Evolutionary conservation across 2,329 filamentous ascomycete genomes (phyloP).

Genomic region (Phyllosticta citribraziliensis): DNA sequence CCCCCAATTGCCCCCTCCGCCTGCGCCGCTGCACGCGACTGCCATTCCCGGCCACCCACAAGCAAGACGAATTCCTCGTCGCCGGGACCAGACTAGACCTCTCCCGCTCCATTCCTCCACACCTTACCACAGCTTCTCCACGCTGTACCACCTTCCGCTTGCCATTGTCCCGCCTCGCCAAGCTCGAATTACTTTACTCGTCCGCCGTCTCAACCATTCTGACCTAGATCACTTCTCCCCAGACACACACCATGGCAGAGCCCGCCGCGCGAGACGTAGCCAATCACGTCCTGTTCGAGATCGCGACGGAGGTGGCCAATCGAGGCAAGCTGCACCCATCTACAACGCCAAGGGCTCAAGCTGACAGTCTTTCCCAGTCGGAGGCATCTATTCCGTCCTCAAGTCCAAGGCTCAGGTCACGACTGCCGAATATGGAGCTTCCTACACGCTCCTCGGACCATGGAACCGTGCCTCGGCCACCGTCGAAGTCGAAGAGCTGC

Average conservation of each 20-base stretch:
- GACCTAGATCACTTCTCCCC: neutral
- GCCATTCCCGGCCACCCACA: neutral
- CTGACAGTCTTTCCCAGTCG: constrained; percentile 48
- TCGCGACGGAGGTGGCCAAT: constrained; percentile 95
- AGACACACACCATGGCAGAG: constrained; percentile 2
- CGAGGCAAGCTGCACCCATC: constrained; percentile 51
- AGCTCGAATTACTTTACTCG: neutral
- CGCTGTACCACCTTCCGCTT: neutral
- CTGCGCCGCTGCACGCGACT: neutral
- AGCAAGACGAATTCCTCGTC: neutral
- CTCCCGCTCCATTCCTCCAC: constrained; percentile 2
- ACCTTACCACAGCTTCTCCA: neutral
- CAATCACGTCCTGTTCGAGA: constrained; percentile 92
- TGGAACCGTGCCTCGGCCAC: constrained; percentile 90
- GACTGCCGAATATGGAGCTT: constrained; percentile 94
- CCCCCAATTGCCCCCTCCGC: neutral
- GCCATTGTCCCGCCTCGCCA: neutral
- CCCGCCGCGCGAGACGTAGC: constrained; percentile 57
- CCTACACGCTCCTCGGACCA: constrained; percentile 90
- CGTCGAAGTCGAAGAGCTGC: constrained; percentile 93
- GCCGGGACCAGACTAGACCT: neutral
- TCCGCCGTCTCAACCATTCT: neutral
- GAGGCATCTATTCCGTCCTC: constrained; percentile 97
- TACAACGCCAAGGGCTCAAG: neutral
- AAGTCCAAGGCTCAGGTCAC: constrained; percentile 98